Base-by-base conservation (phyloP, 345 rosid genomes). In the Cardamine resedifolia region DNA sequence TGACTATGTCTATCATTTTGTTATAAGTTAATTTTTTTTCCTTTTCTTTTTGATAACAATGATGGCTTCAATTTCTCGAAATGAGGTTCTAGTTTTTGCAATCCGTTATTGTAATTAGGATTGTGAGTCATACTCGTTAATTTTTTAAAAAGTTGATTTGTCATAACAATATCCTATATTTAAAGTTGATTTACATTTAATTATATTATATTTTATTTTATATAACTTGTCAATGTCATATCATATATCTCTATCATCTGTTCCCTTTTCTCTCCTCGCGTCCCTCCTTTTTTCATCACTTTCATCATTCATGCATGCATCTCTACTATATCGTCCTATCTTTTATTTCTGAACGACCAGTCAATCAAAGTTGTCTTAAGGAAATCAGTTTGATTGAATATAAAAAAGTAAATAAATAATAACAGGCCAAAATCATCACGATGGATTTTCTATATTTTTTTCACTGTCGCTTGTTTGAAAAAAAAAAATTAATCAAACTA, bases 161-260 rank as follows among this genome's bases (percentile, higher is more conserved):
- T 36, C 3, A 36, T 12, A 39, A 39, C 44, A 39, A 14, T 39
- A 14, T 7, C 44, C 4, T 4, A 48, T 9, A 10, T 47, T 47
- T 47, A 48, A 44, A 44, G 63, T 41, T 55, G 43, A 48, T 66
- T 51, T 66, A 66, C 61, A 41, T 41, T 41, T 15, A 4, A 15
- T 3, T 39, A 36, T 38, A 38, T 41, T 65, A 23, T 12, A 7
- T 1, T 11, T 53, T 55, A 1, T 19, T 45, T 49, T 27, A 12
- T 12, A 71, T 71, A 52, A 71, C 5, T 60, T 60, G 75, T 71
- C 75, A 49, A 38, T 26, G 71, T 67, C 73, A 70, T 56, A 58
- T 58, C 57, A 31, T 7, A 38, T 18, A 18, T 57, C 53, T 20
- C 24, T 44, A 68, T 56, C 60, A 24, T 60, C 15, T 49, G 18